Percentiles rank a stretch among this genome's conserved stretches.
These are phyloP conservation scores for Scopulariopsis brevicaulis DNA, from an alignment of 2,329 filamentous ascomycete species.

Conservation along the genomic window DNA sequence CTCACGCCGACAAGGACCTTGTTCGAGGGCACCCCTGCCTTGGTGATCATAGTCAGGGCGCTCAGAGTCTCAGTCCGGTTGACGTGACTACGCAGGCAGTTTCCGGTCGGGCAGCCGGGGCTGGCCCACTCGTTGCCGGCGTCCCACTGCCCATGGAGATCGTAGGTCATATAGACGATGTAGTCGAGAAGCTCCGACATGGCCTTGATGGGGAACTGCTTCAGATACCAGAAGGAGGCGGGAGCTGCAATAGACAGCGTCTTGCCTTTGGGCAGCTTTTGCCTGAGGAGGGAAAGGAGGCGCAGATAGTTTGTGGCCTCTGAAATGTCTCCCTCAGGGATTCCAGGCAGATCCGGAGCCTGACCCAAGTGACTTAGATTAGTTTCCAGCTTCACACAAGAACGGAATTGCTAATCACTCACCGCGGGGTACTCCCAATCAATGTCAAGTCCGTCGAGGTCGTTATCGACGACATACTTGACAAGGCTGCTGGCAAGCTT, in stretches of 20 bases:
- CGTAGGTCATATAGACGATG: slow-evolving; percentile 23
- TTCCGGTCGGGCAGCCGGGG: slow-evolving; percentile 15
- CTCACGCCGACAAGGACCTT: slow-evolving; percentile 19
- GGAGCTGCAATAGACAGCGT: slow-evolving; percentile 23
- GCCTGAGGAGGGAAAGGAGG: slow-evolving; percentile 15
- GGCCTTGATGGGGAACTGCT: slow-evolving; percentile 18
- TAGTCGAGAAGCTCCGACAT: slow-evolving; percentile 20
- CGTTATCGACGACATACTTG: slow-evolving; percentile 24
- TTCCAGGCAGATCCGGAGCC: neutral
- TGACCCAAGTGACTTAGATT: too few species aligned
- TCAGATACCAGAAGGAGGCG: slow-evolving; percentile 26
- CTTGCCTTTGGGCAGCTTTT: slow-evolving; percentile 11
- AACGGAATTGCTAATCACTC: too few species aligned
- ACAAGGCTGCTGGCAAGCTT: slow-evolving; percentile 22
- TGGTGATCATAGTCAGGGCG: slow-evolving; percentile 10
- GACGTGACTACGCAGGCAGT: slow-evolving; percentile 21
- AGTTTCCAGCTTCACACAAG: too few species aligned
- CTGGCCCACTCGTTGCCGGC: neutral
- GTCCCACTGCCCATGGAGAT: slow-evolving; percentile 21
- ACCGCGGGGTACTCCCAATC: slow-evolving; percentile 38
- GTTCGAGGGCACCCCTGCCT: slow-evolving; percentile 15
- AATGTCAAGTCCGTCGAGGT: slow-evolving; percentile 30
- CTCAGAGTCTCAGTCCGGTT: slow-evolving; percentile 22
- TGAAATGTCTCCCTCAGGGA: slow-evolving; percentile 5
- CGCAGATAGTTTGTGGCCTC: slow-evolving; percentile 22